phyloP scores from a whole-genome alignment of 331 rosid genomes.

The Dryas integrifolia region DNA sequence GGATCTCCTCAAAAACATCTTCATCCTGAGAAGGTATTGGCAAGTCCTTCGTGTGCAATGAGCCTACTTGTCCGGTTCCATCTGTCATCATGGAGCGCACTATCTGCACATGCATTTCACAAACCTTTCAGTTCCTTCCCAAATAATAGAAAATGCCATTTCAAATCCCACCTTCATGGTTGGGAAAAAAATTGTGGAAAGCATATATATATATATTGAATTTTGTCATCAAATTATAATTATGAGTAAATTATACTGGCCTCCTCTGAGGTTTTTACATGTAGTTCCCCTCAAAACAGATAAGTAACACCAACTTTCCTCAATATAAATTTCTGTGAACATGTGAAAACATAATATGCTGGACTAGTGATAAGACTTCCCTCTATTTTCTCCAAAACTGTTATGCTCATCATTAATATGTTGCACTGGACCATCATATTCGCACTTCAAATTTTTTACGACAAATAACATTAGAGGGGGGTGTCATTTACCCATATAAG shows the following conservation, averaged over 20 bases:
- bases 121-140: neutral
- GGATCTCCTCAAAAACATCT: constrained; percentile 45
- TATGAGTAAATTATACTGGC: too few relatives aligned
- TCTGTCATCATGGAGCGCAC: constrained; percentile 62
- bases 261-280: neutral
- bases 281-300: neutral
- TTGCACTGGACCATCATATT: too few relatives aligned
- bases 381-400: too few relatives aligned
- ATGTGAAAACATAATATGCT: neutral
- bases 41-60: constrained; percentile 34
- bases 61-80: constrained; percentile 57
- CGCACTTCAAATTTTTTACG: too few relatives aligned
- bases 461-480: too few relatives aligned
- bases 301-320: neutral
- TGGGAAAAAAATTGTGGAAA: neutral
- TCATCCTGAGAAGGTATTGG: constrained; percentile 40
- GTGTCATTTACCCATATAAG: too few relatives aligned
- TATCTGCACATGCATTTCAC: constrained; percentile 48
- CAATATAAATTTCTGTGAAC: neutral
- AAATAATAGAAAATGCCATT: neutral
- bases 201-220: neutral
- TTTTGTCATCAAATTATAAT: neutral
- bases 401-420: too few relatives aligned
- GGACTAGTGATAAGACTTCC: neutral
- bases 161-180: neutral